A percentile compares a stretch with the other conserved stretches of the same genome.
These are phyloP conservation scores for Eleusine coracana DNA, from an alignment of 176 grass and related monocot genomes.

Conservation along the genomic window DNA sequence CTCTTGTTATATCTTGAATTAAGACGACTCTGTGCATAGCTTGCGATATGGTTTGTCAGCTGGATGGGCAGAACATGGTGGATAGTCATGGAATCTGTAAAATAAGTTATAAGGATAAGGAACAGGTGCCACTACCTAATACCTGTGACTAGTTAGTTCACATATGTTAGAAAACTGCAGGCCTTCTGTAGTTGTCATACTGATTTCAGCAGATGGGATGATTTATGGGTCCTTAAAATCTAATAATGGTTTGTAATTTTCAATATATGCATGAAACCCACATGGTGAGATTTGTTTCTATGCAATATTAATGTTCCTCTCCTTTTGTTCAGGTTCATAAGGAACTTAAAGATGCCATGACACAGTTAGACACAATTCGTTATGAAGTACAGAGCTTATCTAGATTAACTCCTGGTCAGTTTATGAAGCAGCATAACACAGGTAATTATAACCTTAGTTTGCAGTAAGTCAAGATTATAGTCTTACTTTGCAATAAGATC, in stretches of 20 bases:
- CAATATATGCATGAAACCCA: background rate
- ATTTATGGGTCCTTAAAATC: slow-evolving; percentile 7
- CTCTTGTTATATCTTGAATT: slow-evolving; percentile 13
- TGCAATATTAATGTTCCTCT: slow-evolving; percentile 13
- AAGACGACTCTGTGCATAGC: background rate
- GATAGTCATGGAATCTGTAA: background rate
- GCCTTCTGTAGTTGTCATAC: background rate
- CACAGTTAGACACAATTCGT: slow-evolving; percentile 81
- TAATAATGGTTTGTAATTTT: slow-evolving; percentile 23
- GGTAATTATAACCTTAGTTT: slow-evolving; percentile 23
- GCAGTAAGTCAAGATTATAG: background rate
- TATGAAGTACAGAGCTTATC: slow-evolving; percentile 89
- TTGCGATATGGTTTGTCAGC: background rate
- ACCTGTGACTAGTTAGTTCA: no score
- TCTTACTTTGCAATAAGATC: background rate
- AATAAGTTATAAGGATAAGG: background rate
- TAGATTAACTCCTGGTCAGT: slow-evolving; percentile 66
- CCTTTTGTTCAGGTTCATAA: slow-evolving; percentile 72
- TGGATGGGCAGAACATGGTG: background rate
- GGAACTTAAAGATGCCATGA: slow-evolving; percentile 88
- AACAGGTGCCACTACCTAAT: no score
- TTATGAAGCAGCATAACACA: slow-evolving; percentile 34
- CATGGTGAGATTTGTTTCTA: background rate
- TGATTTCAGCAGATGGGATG: slow-evolving; percentile 1
- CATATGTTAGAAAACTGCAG: background rate